Evolutionary conservation across 2,329 filamentous ascomycete genomes (phyloP).

Genomic region (Rhynchosporium graminicola): DNA sequence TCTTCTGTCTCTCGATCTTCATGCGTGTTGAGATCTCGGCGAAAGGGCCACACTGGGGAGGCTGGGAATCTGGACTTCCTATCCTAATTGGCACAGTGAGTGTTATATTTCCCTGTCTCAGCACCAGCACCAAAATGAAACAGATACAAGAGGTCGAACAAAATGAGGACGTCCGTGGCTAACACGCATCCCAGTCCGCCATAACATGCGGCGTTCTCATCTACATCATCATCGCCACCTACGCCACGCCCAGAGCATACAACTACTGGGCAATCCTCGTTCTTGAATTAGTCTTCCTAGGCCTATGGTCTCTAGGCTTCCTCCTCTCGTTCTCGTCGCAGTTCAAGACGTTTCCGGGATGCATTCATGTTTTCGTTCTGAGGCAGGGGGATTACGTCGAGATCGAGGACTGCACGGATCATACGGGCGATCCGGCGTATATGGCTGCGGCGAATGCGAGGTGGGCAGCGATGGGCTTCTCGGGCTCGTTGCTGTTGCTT

Average conservation of each 20-base stretch:
- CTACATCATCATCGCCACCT: constrained; percentile 1
- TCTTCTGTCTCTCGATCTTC: neutral
- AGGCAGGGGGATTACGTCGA: neutral
- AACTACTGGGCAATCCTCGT: constrained; percentile 6
- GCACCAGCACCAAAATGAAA: too few species aligned
- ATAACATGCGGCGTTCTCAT: neutral
- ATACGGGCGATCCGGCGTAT: neutral
- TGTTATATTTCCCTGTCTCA: neutral
- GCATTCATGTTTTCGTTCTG: neutral
- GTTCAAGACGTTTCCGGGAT: neutral
- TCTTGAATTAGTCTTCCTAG: neutral
- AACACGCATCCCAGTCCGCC: neutral
- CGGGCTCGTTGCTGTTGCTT: neutral
- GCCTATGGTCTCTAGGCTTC: neutral
- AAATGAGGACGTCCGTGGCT: neutral
- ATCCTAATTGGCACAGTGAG: neutral
- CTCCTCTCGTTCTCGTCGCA: neutral
- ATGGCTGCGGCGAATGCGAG: neutral
- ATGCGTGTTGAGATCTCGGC: neutral
- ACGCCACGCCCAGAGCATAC: neutral
- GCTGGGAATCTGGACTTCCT: too few species aligned
- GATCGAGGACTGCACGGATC: neutral
- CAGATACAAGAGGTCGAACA: too few species aligned
- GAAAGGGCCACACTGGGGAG: neutral
- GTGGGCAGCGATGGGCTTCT: neutral